Conservation (phyloP, 164 flowering plant species). For the grape (Vitis vinifera) region ASM3070453v1 NC_081809.1:19613501-19614000, state of each 20-base stretch:
- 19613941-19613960: slow-evolving; percentile 22
- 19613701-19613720: slow-evolving; percentile 12
- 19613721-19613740: slow-evolving; percentile 21
- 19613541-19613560: background rate
- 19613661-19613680: background rate
- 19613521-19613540: slow-evolving; percentile 26
- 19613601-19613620: background rate
- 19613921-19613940: slow-evolving; percentile 4
- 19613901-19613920: slow-evolving; percentile 21
- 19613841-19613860: no score
- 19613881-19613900: slow-evolving; percentile 17
- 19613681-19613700: background rate
- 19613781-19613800: slow-evolving; percentile 30
- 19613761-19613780: slow-evolving; percentile 28
- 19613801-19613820: slow-evolving; percentile 42
- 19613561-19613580: background rate
- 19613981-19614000: slow-evolving; percentile 17
- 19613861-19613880: background rate
- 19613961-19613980: slow-evolving; percentile 26
- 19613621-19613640: background rate
- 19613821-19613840: slow-evolving; percentile 33
- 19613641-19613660: background rate
- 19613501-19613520: slow-evolving; percentile 23
- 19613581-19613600: slow-evolving; percentile 4
- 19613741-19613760: slow-evolving; percentile 42